A percentile compares a stretch with the other conserved stretches of the same genome.
Evolutionary conservation across 2,329 filamentous ascomycete species (phyloP).

Genomic region (Penicillium crustosum): DNA sequence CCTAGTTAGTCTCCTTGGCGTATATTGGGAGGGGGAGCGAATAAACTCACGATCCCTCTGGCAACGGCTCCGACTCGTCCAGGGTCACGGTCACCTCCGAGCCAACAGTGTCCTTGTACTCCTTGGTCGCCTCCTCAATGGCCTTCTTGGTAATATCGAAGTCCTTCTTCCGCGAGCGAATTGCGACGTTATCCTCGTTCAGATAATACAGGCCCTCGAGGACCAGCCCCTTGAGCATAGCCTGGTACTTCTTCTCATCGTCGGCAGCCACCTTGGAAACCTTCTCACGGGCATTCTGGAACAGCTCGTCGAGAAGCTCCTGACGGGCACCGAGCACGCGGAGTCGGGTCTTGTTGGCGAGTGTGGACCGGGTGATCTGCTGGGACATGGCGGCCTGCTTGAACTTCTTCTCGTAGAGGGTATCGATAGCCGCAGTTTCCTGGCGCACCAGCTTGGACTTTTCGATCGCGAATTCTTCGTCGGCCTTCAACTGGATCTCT

Average conservation of each 20-base stretch:
- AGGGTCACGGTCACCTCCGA: constrained; percentile 69
- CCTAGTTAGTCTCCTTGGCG: constrained; percentile 1
- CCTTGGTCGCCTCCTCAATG: constrained; percentile 70
- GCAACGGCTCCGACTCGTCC: constrained; percentile 75
- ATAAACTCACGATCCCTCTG: constrained; percentile 75
- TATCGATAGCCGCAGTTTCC: constrained; percentile 90
- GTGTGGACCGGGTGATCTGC: constrained; percentile 95
- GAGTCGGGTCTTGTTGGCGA: constrained; percentile 93
- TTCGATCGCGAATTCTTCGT: constrained; percentile 98
- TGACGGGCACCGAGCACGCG: constrained; percentile 84
- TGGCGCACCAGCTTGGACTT: constrained; percentile 98
- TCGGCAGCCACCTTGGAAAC: constrained; percentile 62
- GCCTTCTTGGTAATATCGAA: constrained; percentile 73
- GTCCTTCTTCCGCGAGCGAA: constrained; percentile 79
- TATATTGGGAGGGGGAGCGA: not conserved
- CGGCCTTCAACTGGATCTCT: constrained; percentile 97
- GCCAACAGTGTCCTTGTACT: constrained; percentile 78
- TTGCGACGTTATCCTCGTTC: constrained; percentile 71
- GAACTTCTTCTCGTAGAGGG: constrained; percentile 96
- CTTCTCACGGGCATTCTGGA: constrained; percentile 74
- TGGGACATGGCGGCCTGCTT: constrained; percentile 98
- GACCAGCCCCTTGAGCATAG: constrained; percentile 73
- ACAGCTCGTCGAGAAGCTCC: constrained; percentile 86
- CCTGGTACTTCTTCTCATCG: constrained; percentile 64
- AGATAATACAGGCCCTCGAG: constrained; percentile 89